A percentile compares a stretch with the other conserved stretches of the same genome.
phyloP scores from a whole-genome alignment of 116 monocot genomes.

The Papilionanthe hybrid region DNA sequence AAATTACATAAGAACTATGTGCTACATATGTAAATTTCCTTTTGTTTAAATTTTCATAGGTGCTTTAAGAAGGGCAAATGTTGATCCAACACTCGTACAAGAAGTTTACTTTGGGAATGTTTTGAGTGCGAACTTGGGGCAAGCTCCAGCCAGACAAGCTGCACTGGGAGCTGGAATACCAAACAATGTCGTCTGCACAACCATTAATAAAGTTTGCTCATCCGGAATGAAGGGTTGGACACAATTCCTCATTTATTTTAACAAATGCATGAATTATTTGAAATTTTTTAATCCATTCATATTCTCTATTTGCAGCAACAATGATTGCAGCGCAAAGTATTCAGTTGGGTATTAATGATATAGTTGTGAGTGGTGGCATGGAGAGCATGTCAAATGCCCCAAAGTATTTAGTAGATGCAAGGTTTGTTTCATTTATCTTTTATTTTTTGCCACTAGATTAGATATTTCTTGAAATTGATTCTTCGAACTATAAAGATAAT shows the following conservation, averaged over 20 bases:
- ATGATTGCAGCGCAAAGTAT: slow-evolving; percentile 95
- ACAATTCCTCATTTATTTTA: background rate
- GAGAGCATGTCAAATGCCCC: slow-evolving; percentile 99
- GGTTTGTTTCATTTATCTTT: slow-evolving; percentile 31
- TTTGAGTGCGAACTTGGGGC: slow-evolving; percentile 94
- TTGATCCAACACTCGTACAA: slow-evolving; percentile 82
- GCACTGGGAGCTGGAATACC: slow-evolving; percentile 97
- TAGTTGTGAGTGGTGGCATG: slow-evolving; percentile 97
- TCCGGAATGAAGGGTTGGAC: slow-evolving; percentile 92
- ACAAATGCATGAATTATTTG: background rate
- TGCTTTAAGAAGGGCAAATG: slow-evolving; percentile 82
- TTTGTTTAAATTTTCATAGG: slow-evolving; percentile 28
- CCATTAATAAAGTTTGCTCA: slow-evolving; percentile 96
- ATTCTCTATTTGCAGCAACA: slow-evolving; percentile 44
- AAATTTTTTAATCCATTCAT: background rate
- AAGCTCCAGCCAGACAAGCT: slow-evolving; percentile 98
- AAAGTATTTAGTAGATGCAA: slow-evolving; percentile 92
- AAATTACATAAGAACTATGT: no score
- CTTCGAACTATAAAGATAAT: background rate
- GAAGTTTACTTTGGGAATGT: slow-evolving; percentile 97
- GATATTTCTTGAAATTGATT: background rate
- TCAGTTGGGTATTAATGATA: slow-evolving; percentile 87
- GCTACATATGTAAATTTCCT: background rate
- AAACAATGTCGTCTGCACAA: slow-evolving; percentile 80
- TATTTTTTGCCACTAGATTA: background rate